Conservation (phyloP, 2,329 filamentous ascomycete species). For the Furcasterigmium furcatum region DNA sequence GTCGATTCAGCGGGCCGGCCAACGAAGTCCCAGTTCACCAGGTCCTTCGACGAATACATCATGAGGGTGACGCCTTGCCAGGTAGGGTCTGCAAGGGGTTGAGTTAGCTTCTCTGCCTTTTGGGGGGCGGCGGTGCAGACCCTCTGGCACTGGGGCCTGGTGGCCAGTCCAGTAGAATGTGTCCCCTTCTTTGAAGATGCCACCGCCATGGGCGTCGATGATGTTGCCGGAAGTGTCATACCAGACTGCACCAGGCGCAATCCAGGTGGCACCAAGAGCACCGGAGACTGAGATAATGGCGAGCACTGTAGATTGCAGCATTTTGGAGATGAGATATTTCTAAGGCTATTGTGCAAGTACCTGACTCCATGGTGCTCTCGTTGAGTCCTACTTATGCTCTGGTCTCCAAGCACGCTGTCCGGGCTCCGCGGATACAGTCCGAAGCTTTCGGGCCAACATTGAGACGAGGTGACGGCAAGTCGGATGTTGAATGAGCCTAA, state of each 20-base stretch:
- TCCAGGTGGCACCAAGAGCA: constrained; percentile 27
- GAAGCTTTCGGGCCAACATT: too few relatives aligned
- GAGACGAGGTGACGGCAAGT: too few relatives aligned
- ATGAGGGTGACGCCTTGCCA: constrained; percentile 25
- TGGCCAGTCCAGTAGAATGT: constrained; percentile 39
- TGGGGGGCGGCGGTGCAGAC: constrained; percentile 24
- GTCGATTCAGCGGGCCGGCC: constrained; percentile 26
- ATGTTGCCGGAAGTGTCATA: constrained; percentile 31
- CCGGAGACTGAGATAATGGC: neutral
- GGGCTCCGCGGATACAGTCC: too few relatives aligned
- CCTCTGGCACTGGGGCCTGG: constrained; percentile 5
- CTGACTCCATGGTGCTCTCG: too few relatives aligned
- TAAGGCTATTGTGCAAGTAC: too few relatives aligned
- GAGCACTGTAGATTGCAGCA: neutral
- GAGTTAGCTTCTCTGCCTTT: constrained; percentile 12
- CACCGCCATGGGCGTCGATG: constrained; percentile 36
- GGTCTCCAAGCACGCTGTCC: too few relatives aligned
- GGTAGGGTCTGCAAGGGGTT: neutral
- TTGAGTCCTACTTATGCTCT: too few relatives aligned
- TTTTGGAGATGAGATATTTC: neutral
- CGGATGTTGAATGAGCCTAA: too few relatives aligned
- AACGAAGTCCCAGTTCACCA: constrained; percentile 35
- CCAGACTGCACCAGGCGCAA: constrained; percentile 34
- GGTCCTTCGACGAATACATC: constrained; percentile 34
- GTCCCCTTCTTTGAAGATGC: constrained; percentile 27